Evolutionary conservation across 257 asterid species (phyloP), one percentile per base, ranked within the genome.

Genomic region (Mitragyna speciosa): DNA sequence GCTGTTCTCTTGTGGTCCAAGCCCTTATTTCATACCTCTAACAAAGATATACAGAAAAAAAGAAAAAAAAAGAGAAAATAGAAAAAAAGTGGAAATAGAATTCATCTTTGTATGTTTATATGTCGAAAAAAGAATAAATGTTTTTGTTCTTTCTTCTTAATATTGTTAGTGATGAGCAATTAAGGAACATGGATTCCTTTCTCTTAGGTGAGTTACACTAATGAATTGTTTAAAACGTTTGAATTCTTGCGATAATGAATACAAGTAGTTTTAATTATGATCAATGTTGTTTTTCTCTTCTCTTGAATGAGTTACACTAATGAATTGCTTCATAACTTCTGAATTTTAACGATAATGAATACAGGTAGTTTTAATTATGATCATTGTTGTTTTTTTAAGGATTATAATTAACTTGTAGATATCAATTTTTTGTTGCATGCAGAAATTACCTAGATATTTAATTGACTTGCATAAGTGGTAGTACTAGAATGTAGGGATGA

Each of bases 1-100:
- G n/a, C 31, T 45, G 63, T 73, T 48, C 73, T 76, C 73, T 28
- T 47, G 73, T 76, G 80, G 80, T 64, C 80, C 80, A 11, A 26
- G 8, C 63, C 58, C 79, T 43, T 15, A 7, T 11, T 12, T n/a
- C 66, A 24, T 15, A 5, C 12, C 41, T n/a, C 19, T 19, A 6
- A 19, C 7, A 28, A 30, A 3, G 5, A 16, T 2, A 20, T 2
- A 7, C 4, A 33, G 22, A 17, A 6, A 36, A 67, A 33, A 67
- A 16, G 3, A 24, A 58, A 58, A 8, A 7, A 48, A 48, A 15
- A 48, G 14, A 48, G 14, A 48, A 36, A 36, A 36, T 36, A 36
- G n/a, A n/a, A 36, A 36, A 36, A 36, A 36, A 36, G 2, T 2
- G 39, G 4, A 36, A 36, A 4, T 1, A 4, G 39, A 4, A 36